phyloP scores from a whole-genome alignment of 768 basidiomycete species.

The Cytidiella melzeri region DNA sequence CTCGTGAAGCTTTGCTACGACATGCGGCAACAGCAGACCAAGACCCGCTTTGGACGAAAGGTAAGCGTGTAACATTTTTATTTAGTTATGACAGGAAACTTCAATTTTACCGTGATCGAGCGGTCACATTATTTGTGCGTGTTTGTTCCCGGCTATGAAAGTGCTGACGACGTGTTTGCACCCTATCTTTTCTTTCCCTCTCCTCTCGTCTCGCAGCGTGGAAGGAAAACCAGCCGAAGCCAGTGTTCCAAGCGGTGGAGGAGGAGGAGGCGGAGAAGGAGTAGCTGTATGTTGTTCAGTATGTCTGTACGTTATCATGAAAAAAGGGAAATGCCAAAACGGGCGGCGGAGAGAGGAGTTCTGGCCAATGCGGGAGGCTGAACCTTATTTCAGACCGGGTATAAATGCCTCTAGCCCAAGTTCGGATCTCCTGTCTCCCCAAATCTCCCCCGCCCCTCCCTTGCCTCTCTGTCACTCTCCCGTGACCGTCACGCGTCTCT shows the following conservation, averaged over 20 bases:
- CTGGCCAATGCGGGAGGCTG: slow-evolving; percentile 56
- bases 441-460: slow-evolving; percentile 49
- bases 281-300: slow-evolving; percentile 24
- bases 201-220: slow-evolving; percentile 52
- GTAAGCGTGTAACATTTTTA: slow-evolving; percentile 41
- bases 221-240: slow-evolving; percentile 78
- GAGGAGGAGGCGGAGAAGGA: slow-evolving; percentile 55
- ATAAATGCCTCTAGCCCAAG: slow-evolving; percentile 70
- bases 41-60: slow-evolving; percentile 81
- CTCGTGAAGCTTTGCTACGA: slow-evolving; percentile 92
- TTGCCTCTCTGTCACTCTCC: slow-evolving; percentile 27
- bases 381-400: slow-evolving; percentile 77
- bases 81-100: slow-evolving; percentile 2
- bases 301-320: slow-evolving; percentile 14
- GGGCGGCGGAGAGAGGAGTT: slow-evolving; percentile 15
- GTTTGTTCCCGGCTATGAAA: slow-evolving; percentile 31
- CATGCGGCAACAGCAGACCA: slow-evolving; percentile 74
- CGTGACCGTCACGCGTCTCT: slow-evolving; percentile 69
- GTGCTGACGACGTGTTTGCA: slow-evolving; percentile 25
- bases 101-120: slow-evolving; percentile 13
- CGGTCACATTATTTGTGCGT: slow-evolving; percentile 34
- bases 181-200: slow-evolving; percentile 15
- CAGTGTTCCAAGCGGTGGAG: slow-evolving; percentile 68
- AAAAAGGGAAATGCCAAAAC: not conserved
- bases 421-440: slow-evolving; percentile 61